Evolutionary conservation across 768 basidiomycete species (phyloP), one percentile per base, ranked within the genome.

Genomic region (Saitozyma podzolica): DNA sequence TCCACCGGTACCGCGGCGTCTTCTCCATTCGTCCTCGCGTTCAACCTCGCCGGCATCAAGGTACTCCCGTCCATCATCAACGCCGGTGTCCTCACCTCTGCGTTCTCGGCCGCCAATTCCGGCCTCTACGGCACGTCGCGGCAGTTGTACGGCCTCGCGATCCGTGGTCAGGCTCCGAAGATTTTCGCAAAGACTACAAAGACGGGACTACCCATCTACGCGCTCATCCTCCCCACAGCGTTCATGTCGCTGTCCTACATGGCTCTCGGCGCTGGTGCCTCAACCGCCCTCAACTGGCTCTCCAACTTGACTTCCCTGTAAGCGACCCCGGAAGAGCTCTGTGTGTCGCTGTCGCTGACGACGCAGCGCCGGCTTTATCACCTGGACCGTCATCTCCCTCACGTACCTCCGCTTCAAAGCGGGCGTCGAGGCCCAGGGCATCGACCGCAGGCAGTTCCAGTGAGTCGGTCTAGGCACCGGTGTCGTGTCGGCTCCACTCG

Each of bases 351-450:
- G 29, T n/a, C 13, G 39, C 14, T 40, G 14, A 61, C 55, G 40
- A 8, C 43, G 42, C 45, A 56, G 54, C 3, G 68, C 56, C 16
- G 80, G 78, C 43, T 69, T 91, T 45, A 84, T 91, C 82, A 88
- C 88, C 3, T 92, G 91, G 91, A 86, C 86, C 59, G 87, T 86
- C 45, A 92, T 92, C 74, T 83, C 81, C 58, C 29, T 90, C 53
- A 88, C 89, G 8, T 92, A 90, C 72, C 63, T 90, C 56, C 88
- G 93, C 47, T 97, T 97, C 84, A 85, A 93, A 78, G 78, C 83
- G 16, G 95, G 92, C 60, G 70, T 89, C 81, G 88, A 88, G 74
- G 86, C 77, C 3, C 94, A 97, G 75, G 90, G 91, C 16, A 85
- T 88, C 69, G 85, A 90, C 72, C 84, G 93, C 50, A 80, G 60